Evolutionary conservation across 768 basidiomycete genomes (phyloP), one percentile per base, ranked within the genome.

Genomic region (Royoungia palumana): DNA sequence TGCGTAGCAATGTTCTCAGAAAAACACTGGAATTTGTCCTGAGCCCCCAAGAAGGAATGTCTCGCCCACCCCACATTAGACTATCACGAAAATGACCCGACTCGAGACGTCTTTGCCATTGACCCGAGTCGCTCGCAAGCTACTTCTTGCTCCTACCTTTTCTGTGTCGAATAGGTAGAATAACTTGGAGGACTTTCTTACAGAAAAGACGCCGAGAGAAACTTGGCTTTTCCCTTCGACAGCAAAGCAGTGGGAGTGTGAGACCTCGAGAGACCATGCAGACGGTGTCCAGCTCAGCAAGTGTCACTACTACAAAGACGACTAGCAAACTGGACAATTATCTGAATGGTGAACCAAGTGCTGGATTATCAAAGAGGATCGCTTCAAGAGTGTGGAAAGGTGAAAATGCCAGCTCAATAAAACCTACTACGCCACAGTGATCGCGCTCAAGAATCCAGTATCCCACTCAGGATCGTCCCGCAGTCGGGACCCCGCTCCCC

Each of bases 391-490:
- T 21, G 9, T 38, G n/a, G n/a, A n/a, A n/a, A n/a, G n/a, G n/a
- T n/a, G n/a, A n/a, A n/a, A n/a, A n/a, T n/a, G 30, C 11, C 30
- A 14, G 30, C 13, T 14, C 11, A 30, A 13, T 30, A 8, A 30
- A 16, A 32, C 14, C 32, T 22, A 32, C 37, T 47, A 55, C 50
- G 50, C 34, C 27, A 47, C 39, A 3, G 35, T 47, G 14, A 58
- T 47, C 9, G 37, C 24, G 36, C 30, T 55, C 50, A 65, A 48
- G 44, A 67, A 65, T 7, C 41, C 55, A 5, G 49, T 47, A 21
- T 60, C 55, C 64, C 65, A 65, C 41, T 62, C 63, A 5, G 30
- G 51, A 17, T 65, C 64, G 8, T 51, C 57, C 21, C 21, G 38
- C 7, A 27, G n/a, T 14, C 43, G 30, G 30, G 19, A 13, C 14